Conservation (phyloP, 176 grass and related monocot genomes). For the Guadua angustifolia region DNA sequence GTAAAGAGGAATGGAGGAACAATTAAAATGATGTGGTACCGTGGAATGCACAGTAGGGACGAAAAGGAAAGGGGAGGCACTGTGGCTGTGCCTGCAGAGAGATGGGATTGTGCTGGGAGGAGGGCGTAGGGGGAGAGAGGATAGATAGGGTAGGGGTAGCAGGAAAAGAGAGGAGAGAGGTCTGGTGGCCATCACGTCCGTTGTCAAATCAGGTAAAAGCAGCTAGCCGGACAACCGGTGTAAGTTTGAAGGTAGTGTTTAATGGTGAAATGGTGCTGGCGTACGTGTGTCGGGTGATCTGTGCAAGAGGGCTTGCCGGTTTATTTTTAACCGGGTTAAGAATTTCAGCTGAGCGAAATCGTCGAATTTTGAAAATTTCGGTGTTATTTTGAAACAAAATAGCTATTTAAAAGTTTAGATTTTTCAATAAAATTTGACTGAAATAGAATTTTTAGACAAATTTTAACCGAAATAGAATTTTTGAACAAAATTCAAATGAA, state of each 20-base stretch:
- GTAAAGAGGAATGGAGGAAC: not conserved
- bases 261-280: not conserved
- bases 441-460: no score
- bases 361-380: no score
- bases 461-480: no score
- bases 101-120: not conserved
- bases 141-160: not conserved
- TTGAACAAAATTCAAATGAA: no score
- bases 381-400: no score
- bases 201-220: constrained; percentile 44
- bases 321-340: no score
- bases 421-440: no score
- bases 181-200: constrained; percentile 49
- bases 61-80: not conserved
- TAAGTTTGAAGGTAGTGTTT: not conserved
- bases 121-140: not conserved
- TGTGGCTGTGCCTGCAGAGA: not conserved
- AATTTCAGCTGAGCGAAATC: no score
- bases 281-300: no score
- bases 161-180: constrained; percentile 35
- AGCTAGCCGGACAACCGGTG: not conserved
- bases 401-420: no score
- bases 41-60: not conserved
- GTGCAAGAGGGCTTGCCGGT: no score
- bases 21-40: constrained; percentile 14